These are phyloP conservation scores for Salix purpurea DNA, from an alignment of 345 rosid genomes.

Conservation along the genomic window DNA sequence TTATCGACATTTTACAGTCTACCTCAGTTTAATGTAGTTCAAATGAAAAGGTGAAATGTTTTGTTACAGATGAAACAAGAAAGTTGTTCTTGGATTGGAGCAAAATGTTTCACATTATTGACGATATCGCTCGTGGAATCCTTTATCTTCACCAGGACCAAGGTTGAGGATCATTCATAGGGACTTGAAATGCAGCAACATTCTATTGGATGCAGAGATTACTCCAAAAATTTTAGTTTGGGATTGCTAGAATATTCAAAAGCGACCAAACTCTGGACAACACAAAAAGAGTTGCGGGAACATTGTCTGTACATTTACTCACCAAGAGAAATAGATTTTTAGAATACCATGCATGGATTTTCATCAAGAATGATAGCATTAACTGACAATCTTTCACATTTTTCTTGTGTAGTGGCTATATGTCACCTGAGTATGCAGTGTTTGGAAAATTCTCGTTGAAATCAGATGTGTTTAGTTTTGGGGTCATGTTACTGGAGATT, in stretches of 20 bases:
- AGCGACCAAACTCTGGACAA: slow-evolving; percentile 9
- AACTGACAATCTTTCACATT: no score
- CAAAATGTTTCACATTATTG: slow-evolving; percentile 9
- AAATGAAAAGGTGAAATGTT: background rate
- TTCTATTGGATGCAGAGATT: slow-evolving; percentile 15
- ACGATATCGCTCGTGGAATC: slow-evolving; percentile 15
- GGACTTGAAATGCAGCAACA: slow-evolving; percentile 14
- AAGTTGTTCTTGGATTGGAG: slow-evolving; percentile 9
- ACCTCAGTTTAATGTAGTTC: background rate
- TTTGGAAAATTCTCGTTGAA: slow-evolving; percentile 16
- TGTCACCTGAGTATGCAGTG: slow-evolving; percentile 10
- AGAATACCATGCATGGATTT: background rate
- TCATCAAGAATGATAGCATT: background rate
- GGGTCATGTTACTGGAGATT: slow-evolving; percentile 6
- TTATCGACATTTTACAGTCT: background rate
- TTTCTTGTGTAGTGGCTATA: slow-evolving; percentile 1
- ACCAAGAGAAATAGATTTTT: background rate
- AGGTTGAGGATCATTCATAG: background rate
- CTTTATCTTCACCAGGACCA: slow-evolving; percentile 12
- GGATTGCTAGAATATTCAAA: slow-evolving; percentile 1
- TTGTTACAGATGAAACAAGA: slow-evolving; percentile 7
- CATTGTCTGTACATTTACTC: slow-evolving; percentile 9
- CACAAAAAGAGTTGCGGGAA: slow-evolving; percentile 18
- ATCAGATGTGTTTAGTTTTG: slow-evolving; percentile 27
- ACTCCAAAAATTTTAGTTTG: slow-evolving; percentile 24